These are phyloP conservation scores for Kwoniella newhampshirensis DNA, from an alignment of 768 basidiomycete species.

Conservation along the genomic window DNA sequence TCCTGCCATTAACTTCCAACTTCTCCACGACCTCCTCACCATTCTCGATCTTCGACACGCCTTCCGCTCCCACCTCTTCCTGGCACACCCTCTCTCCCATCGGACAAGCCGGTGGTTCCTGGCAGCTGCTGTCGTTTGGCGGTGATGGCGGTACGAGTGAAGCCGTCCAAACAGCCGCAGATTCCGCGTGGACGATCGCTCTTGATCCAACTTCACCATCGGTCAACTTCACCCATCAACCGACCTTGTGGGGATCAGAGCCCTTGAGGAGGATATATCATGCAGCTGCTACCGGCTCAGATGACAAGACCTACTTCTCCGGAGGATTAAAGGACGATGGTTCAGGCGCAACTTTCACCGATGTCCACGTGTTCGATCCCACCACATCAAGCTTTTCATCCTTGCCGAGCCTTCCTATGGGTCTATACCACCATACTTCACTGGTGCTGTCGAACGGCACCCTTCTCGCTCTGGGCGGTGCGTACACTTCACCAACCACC, in stretches of 20 bases:
- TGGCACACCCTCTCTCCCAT: slow-evolving; percentile 78
- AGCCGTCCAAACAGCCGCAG: slow-evolving; percentile 59
- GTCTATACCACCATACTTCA: slow-evolving; percentile 70
- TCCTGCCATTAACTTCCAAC: slow-evolving; percentile 53
- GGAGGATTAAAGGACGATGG: slow-evolving; percentile 83
- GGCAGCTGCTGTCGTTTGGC: slow-evolving; percentile 66
- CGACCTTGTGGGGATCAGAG: slow-evolving; percentile 63
- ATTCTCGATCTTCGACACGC: slow-evolving; percentile 64
- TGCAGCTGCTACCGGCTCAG: slow-evolving; percentile 59
- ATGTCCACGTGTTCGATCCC: slow-evolving; percentile 64
- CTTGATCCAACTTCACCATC: slow-evolving; percentile 51
- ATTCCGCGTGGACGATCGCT: slow-evolving; percentile 67
- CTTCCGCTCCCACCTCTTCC: slow-evolving; percentile 64
- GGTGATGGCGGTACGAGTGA: slow-evolving; percentile 66
- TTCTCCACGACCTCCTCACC: slow-evolving; percentile 68
- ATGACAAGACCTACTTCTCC: slow-evolving; percentile 63
- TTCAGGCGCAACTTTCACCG: slow-evolving; percentile 64
- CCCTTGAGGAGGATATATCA: slow-evolving; percentile 78
- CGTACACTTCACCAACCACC: slow-evolving; percentile 54
- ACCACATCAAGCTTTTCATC: slow-evolving; percentile 61
- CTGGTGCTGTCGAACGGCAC: slow-evolving; percentile 68
- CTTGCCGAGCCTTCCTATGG: slow-evolving; percentile 65
- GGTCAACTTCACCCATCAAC: slow-evolving; percentile 58
- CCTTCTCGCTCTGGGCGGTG: slow-evolving; percentile 73
- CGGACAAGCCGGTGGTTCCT: slow-evolving; percentile 54